Percentiles rank a stretch among this genome's conserved stretches.
These are phyloP conservation scores for Entamoeba dispar DNA, from an alignment of 208 protist genomes.

Conservation along the genomic window DNA sequence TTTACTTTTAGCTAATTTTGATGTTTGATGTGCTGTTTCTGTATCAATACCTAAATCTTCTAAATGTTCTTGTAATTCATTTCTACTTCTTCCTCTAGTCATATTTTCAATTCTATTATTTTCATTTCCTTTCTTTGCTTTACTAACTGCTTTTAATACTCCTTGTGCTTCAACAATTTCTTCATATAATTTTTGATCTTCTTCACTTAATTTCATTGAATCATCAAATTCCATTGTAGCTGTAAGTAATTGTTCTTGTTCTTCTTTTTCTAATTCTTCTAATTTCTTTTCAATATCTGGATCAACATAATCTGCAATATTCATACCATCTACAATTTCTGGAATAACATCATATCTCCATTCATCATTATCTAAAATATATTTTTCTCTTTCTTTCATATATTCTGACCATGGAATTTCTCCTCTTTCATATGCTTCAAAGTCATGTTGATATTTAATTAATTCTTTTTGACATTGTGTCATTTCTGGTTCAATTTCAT, in stretches of 20 bases:
- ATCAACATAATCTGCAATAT: conserved; percentile 95
- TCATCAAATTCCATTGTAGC: not conserved
- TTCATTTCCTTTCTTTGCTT: not conserved
- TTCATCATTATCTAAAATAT: conserved; percentile 59
- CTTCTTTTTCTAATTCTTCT: conserved; percentile 48
- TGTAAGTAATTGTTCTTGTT: conserved; percentile 45
- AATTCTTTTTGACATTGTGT: not conserved
- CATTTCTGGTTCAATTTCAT: conserved; percentile 48
- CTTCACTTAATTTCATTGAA: not conserved
- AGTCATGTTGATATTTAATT: conserved; percentile 46
- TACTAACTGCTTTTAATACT: not conserved
- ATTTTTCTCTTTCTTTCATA: conserved; percentile 26
- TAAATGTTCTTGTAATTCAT: not conserved
- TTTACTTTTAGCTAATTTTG: not conserved
- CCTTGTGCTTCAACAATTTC: not conserved
- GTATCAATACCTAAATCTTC: not conserved
- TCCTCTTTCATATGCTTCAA: conserved; percentile 64
- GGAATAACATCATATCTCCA: conserved; percentile 92
- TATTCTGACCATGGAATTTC: conserved; percentile 55
- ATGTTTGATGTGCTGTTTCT: not conserved
- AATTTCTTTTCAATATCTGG: conserved; percentile 69
- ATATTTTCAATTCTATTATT: not conserved
- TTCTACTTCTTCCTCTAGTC: not conserved
- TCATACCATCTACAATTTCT: conserved; percentile 96
- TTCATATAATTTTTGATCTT: not conserved